A percentile compares a stretch with the other conserved stretches of the same genome.
phyloP scores from a whole-genome alignment of 1,284 basidiomycete species.

The Leucoagaricus sp. region DNA sequence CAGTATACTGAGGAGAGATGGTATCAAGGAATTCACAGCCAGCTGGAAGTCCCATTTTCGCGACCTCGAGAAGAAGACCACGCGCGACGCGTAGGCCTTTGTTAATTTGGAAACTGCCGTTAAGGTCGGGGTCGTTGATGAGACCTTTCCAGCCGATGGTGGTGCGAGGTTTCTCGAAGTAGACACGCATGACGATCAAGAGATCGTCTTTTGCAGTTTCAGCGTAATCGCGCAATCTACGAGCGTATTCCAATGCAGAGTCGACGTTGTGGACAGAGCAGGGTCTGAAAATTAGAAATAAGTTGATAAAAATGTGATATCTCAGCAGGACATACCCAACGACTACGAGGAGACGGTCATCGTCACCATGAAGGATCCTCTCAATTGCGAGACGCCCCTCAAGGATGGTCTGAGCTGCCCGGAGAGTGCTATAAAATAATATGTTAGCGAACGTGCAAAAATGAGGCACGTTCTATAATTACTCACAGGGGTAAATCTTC shows the following conservation, averaged over 20 bases:
- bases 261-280: slow-evolving; percentile 92
- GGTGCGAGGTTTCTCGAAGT: slow-evolving; percentile 96
- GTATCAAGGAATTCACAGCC: slow-evolving; percentile 92
- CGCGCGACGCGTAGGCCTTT: slow-evolving; percentile 93
- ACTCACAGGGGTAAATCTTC: slow-evolving; percentile 82
- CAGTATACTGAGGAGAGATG: slow-evolving; percentile 92
- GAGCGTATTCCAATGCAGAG: slow-evolving; percentile 84
- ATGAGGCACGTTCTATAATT: background rate
- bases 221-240: slow-evolving; percentile 79
- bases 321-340: slow-evolving; percentile 62
- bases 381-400: slow-evolving; percentile 83
- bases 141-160: slow-evolving; percentile 99
- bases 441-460: slow-evolving; percentile 16
- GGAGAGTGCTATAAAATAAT: slow-evolving; percentile 50
- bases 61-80: slow-evolving; percentile 84
- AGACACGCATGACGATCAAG: slow-evolving; percentile 95
- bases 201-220: slow-evolving; percentile 83
- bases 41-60: slow-evolving; percentile 82
- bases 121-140: slow-evolving; percentile 93
- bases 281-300: slow-evolving; percentile 52
- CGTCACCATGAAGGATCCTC: slow-evolving; percentile 78
- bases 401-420: slow-evolving; percentile 80
- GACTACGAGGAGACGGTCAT: slow-evolving; percentile 88
- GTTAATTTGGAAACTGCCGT: slow-evolving; percentile 92
- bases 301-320: background rate